Conservation (phyloP, 2,329 filamentous ascomycete genomes). For the Pezicula radicicola region DNA sequence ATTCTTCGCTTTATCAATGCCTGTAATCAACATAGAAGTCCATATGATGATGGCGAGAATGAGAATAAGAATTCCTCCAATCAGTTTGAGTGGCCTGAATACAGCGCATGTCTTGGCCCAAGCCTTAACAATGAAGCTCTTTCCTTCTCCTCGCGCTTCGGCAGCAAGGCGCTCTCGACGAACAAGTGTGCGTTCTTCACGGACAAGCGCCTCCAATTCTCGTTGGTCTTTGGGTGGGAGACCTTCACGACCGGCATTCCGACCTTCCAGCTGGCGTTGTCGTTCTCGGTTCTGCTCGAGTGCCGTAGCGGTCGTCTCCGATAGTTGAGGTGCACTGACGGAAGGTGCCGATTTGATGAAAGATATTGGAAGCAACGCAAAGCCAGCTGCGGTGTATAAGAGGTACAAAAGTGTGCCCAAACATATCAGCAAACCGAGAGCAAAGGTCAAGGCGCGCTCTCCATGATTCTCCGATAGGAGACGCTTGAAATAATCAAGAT, state of each 20-base stretch:
- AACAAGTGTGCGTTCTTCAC: slow-evolving; percentile 89
- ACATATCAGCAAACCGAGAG: slow-evolving; percentile 81
- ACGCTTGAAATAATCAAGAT: slow-evolving; percentile 89
- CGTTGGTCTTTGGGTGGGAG: slow-evolving; percentile 83
- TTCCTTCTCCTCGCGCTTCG: slow-evolving; percentile 76
- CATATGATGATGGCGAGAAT: slow-evolving; percentile 73
- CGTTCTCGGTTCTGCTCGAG: slow-evolving; percentile 87
- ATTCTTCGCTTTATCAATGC: slow-evolving; percentile 94
- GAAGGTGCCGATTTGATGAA: slow-evolving; percentile 91
- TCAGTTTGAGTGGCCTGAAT: slow-evolving; percentile 83
- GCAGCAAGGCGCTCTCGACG: slow-evolving; percentile 84
- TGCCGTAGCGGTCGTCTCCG: slow-evolving; percentile 73
- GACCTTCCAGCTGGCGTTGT: slow-evolving; percentile 85
- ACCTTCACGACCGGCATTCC: slow-evolving; percentile 71
- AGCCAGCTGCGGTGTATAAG: slow-evolving; percentile 82
- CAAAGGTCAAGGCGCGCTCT: slow-evolving; percentile 89
- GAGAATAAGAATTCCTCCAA: slow-evolving; percentile 78
- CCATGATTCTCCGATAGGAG: slow-evolving; percentile 83
- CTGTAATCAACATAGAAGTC: slow-evolving; percentile 91
- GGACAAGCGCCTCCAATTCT: slow-evolving; percentile 80
- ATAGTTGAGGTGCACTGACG: slow-evolving; percentile 77
- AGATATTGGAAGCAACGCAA: slow-evolving; percentile 84
- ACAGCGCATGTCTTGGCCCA: slow-evolving; percentile 82
- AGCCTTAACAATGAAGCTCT: slow-evolving; percentile 65
- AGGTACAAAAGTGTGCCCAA: slow-evolving; percentile 84